Conservation (phyloP, 441 rosid species). For the Pelargonium fulgidum region DNA sequence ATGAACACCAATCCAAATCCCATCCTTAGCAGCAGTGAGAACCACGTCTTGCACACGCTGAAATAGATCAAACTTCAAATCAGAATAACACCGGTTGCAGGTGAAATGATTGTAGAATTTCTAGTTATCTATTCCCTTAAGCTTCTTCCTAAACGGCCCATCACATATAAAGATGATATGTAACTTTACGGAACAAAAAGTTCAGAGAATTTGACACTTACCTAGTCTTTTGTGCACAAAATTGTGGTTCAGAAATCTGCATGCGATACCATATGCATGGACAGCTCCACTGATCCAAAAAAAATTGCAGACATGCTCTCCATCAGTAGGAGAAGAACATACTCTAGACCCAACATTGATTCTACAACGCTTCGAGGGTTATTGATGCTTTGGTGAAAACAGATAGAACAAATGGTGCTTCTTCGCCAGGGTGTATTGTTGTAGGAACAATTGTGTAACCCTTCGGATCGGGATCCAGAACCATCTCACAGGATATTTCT, state of each 20-base stretch:
- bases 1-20: slow-evolving; percentile 16
- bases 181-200: neutral
- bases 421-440: slow-evolving; percentile 99
- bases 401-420: slow-evolving; percentile 98
- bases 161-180: neutral
- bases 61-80: slow-evolving; percentile 10
- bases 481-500: slow-evolving; percentile 99
- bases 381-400: slow-evolving; percentile 93
- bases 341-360: slow-evolving; percentile 23
- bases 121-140: neutral
- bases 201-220: slow-evolving; percentile 13
- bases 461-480: slow-evolving; percentile 98
- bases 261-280: slow-evolving; percentile 24
- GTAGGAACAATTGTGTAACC: slow-evolving; percentile 99
- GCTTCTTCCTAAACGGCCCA: no score
- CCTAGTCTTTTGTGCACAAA: slow-evolving; percentile 24
- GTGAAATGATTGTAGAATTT: no score
- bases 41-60: slow-evolving; percentile 21
- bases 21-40: slow-evolving; percentile 26
- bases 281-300: slow-evolving; percentile 35
- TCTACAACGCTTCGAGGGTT: slow-evolving; percentile 73
- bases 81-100: neutral
- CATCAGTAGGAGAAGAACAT: slow-evolving; percentile 28
- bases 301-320: slow-evolving; percentile 25
- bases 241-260: slow-evolving; percentile 25